A percentile compares a stretch with the other conserved stretches of the same genome.
Conservation (phyloP, 441 rosid species). For the Eruca vesicaria region DNA sequence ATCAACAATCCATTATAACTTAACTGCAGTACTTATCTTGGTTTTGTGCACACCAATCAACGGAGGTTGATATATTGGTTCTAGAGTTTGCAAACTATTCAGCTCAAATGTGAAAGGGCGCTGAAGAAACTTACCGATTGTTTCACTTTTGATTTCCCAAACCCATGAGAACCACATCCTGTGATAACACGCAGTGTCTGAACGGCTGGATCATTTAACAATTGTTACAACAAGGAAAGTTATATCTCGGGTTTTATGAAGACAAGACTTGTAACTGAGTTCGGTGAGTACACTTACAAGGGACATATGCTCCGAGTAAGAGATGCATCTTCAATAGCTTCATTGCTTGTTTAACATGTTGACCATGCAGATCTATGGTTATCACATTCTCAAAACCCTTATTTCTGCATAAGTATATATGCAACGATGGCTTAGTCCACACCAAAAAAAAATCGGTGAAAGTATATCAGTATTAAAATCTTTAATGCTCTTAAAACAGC, state of each 20-base stretch:
- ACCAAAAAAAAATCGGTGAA: not conserved
- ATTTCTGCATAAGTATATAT: constrained; percentile 55
- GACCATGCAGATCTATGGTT: constrained; percentile 95
- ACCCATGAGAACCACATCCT: constrained; percentile 80
- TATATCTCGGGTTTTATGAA: not conserved
- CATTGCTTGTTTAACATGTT: constrained; percentile 89
- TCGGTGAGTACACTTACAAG: constrained; percentile 50
- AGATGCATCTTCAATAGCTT: constrained; percentile 72
- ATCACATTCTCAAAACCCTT: constrained; percentile 70
- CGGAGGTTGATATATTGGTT: not conserved
- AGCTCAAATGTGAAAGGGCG: not conserved
- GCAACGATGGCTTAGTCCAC: constrained; percentile 26
- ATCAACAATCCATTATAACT: not conserved
- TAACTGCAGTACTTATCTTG: not conserved
- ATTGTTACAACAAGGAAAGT: constrained; percentile 5
- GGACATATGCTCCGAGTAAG: constrained; percentile 56
- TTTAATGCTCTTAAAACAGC: constrained; percentile 21
- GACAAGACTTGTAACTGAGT: not conserved
- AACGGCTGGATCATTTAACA: constrained; percentile 51
- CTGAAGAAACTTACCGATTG: constrained; percentile 58
- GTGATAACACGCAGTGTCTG: constrained; percentile 86
- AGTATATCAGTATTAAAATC: not conserved
- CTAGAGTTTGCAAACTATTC: not conserved
- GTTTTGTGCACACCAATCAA: not conserved
- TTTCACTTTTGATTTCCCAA: constrained; percentile 83